Evolutionary conservation across 768 basidiomycete genomes (phyloP), one percentile per base, ranked within the genome.

Genomic region (Rubroboletus satanas): DNA sequence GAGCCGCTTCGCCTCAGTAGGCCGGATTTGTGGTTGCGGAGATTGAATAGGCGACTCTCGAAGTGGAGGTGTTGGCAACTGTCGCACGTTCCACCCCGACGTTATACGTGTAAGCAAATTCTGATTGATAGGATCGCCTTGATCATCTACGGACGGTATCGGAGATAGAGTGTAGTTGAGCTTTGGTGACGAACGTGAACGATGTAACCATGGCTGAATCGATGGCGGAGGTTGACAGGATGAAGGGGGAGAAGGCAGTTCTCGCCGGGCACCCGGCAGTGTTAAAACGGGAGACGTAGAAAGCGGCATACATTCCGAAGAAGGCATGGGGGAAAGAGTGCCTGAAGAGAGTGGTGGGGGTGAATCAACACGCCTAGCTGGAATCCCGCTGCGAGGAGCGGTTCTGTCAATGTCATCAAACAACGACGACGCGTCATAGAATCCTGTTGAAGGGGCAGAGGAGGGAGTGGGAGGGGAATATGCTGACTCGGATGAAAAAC

Each of bases 401-500:
- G 38, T 33, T 45, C 41, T 54, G n/a, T 64, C 60, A 1, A 62
- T 36, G 18, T 70, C 66, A 14, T 65, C 66, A 36, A 70, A 66
- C 7, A 61, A 56, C 1, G 59, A 60, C 0, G 60, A 49, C 3
- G 35, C 18, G 21, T 62, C 66, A 45, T 55, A 70, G 38, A 57
- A 71, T 18, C 61, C 62, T 0, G 66, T 61, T 0, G 80, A 76
- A 12, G 81, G 81, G 1, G 79, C 74, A 5, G 70, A 73, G 2
- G 74, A 64, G 1, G 70, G 71, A 0, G 74, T 72, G n/a, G 63
- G 59, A 5, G 77, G 76, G 55, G 73, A 79, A 59, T 69, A 73
- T 3, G 74, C 67, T 0, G 81, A 82, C 49, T 82, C 82, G 23
- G 79, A 73, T 11, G 78, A 76, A 38, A 80, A 79, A 51, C 79